Evolutionary conservation across 2,329 filamentous ascomycete genomes (phyloP), one percentile per base, ranked within the genome.

Genomic region (Lithohypha guttulata): DNA sequence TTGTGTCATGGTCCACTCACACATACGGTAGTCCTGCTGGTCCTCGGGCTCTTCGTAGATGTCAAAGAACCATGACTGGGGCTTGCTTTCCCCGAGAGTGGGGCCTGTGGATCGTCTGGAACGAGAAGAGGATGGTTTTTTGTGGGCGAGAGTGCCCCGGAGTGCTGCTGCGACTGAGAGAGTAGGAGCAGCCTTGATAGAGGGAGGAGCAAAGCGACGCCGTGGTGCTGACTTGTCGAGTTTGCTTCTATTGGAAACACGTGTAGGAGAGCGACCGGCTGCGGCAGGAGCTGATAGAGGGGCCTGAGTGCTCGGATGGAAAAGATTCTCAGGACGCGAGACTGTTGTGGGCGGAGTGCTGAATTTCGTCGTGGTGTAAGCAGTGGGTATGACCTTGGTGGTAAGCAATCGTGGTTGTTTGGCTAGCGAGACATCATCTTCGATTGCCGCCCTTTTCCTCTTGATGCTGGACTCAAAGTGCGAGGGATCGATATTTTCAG

Each of bases 11-110:
- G 50, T 50, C 50, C 50, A 52, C 25, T 52, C 50, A 27, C 47
- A 49, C 26, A 94, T 67, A 54, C 93, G 95, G 52, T 86, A 84
- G 61, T 91, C 83, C 56, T 93, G 81, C 56, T 95, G 83, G 57
- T 94, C 84, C 6, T 81, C 75, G 0, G 84, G 85, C 59, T 98
- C 89, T 57, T 94, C 84, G 57, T 95, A 80, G 54, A 98, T 96
- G 43, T 89, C 82, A 56, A 98, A 96, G 66, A 81, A 81, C 87
- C 86, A 95, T 43, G 59, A 57, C 42, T 69, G 71, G 15, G 69
- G 64, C 62, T 68, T 63, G 42, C 71, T 71, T 22, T 75, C 70
- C 55, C 81, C 74, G 51, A 70, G 59, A 38, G 71, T 66, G 15
- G 55, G 43, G 66, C 65, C 47, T 23, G 72, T 55, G 30, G 54